Conservation (phyloP, 1,139 yeast genomes). For the Hyphopichia buzzinii region DNA sequence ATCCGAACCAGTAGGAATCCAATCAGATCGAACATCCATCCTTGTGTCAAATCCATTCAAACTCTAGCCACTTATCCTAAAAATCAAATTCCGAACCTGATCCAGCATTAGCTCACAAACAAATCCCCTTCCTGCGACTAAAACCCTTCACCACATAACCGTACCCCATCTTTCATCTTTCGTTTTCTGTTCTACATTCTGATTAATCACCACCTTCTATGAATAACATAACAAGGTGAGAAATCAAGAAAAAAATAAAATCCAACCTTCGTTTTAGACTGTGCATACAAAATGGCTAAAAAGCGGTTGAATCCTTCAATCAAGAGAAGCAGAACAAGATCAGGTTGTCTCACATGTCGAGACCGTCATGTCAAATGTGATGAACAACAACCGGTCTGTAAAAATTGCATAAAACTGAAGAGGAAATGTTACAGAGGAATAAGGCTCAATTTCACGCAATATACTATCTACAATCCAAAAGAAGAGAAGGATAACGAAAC, state of each 20-base stretch:
- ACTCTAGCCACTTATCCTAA: no score
- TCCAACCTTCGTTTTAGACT: neutral
- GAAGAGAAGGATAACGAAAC: neutral
- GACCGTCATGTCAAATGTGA: conserved; percentile 51
- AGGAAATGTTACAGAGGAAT: conserved; percentile 45
- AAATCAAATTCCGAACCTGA: no score
- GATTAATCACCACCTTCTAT: no score
- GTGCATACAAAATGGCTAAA: conserved; percentile 13
- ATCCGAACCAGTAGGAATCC: no score
- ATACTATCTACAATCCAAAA: conserved; percentile 39
- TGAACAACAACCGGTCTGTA: conserved; percentile 46
- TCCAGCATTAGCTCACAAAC: no score
- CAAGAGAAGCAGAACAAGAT: conserved; percentile 38
- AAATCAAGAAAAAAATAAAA: conserved; percentile 1
- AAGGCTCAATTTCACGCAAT: conserved; percentile 46
- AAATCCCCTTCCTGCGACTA: no score
- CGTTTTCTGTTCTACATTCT: no score
- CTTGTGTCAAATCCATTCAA: no score
- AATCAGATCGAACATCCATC: no score
- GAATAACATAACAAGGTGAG: no score
- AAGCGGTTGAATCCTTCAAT: conserved; percentile 18
- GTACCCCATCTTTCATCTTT: no score
- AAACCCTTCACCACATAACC: no score
- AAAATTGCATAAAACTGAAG: conserved; percentile 42
- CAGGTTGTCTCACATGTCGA: conserved; percentile 48